Conservation (phyloP, 2,329 filamentous ascomycete species). For the Fonsecaea pedrosoi region DNA sequence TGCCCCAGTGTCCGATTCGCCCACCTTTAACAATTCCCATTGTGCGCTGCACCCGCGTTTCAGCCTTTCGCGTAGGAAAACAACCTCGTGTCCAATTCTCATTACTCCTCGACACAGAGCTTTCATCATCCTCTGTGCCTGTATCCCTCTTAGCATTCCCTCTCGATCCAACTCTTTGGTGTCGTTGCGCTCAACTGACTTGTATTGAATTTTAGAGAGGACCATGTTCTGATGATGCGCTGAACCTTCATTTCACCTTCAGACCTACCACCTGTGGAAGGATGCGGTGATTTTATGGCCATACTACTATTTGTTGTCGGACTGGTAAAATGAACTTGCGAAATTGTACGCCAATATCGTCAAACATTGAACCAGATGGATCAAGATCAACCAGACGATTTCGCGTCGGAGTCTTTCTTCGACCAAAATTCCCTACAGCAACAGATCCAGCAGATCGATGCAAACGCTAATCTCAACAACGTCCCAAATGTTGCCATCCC, state of each 20-base stretch:
- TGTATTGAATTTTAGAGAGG: neutral
- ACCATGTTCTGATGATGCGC: neutral
- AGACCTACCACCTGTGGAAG: neutral
- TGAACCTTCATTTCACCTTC: neutral
- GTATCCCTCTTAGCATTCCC: neutral
- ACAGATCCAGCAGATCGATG: conserved; percentile 36
- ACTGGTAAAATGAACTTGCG: neutral
- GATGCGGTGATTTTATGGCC: neutral
- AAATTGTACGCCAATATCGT: conserved; percentile 3
- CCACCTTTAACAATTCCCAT: neutral
- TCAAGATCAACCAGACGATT: conserved; percentile 31
- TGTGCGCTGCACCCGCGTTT: conserved; percentile 8
- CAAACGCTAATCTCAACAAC: conserved; percentile 23
- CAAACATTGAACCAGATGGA: conserved; percentile 24
- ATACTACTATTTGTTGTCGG: neutral
- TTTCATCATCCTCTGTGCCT: too few species aligned
- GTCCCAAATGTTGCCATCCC: conserved; percentile 30
- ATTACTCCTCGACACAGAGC: neutral
- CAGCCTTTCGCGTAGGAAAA: conserved; percentile 16
- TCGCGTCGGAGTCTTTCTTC: conserved; percentile 39
- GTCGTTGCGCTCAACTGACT: neutral
- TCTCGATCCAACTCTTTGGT: neutral
- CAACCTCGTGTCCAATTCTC: neutral
- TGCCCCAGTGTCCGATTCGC: neutral
- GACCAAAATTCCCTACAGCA: conserved; percentile 33